phyloP scores from a whole-genome alignment of 805 yeast genomes.

The Lipomyces sp. region DNA sequence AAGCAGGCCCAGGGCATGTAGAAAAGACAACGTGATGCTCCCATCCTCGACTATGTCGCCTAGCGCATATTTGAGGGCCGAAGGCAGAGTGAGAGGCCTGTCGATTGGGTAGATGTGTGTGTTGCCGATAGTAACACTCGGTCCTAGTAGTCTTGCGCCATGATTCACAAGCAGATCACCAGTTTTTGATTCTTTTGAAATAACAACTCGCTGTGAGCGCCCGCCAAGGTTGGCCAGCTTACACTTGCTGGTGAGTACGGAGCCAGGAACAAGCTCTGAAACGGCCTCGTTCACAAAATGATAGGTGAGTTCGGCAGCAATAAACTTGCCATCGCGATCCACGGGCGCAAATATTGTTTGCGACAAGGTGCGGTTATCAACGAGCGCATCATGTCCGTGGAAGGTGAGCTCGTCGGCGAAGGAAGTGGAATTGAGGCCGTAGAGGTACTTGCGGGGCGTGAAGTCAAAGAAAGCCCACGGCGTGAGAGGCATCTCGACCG shows the following conservation, averaged over 20 bases:
- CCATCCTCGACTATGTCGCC: slow-evolving; percentile 10
- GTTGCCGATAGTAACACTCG: slow-evolving; percentile 19
- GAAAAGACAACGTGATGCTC: not conserved
- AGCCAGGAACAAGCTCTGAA: not conserved
- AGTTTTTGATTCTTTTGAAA: not conserved
- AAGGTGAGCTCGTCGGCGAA: slow-evolving; percentile 22
- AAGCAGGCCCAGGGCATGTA: slow-evolving; percentile 11
- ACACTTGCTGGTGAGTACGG: slow-evolving; percentile 3
- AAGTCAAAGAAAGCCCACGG: slow-evolving; percentile 20
- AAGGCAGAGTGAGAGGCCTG: slow-evolving; percentile 21
- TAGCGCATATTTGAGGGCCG: slow-evolving; percentile 9
- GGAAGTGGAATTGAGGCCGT: slow-evolving; percentile 16
- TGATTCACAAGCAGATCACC: slow-evolving; percentile 6
- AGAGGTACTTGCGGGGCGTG: slow-evolving; percentile 23
- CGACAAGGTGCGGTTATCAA: slow-evolving; percentile 7
- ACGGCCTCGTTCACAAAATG: slow-evolving; percentile 14
- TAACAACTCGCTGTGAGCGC: slow-evolving; percentile 6
- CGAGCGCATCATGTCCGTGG: slow-evolving; percentile 6
- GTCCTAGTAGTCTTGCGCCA: slow-evolving; percentile 7
- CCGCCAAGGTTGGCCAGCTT: slow-evolving; percentile 5
- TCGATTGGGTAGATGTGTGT: slow-evolving; percentile 22
- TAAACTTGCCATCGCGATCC: slow-evolving; percentile 8
- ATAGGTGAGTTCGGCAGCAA: slow-evolving; percentile 11
- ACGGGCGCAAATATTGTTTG: slow-evolving; percentile 27
- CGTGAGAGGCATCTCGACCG: slow-evolving; percentile 15